Conservation (phyloP, 2,329 filamentous ascomycete genomes). For the Fusarium sp. region DNA sequence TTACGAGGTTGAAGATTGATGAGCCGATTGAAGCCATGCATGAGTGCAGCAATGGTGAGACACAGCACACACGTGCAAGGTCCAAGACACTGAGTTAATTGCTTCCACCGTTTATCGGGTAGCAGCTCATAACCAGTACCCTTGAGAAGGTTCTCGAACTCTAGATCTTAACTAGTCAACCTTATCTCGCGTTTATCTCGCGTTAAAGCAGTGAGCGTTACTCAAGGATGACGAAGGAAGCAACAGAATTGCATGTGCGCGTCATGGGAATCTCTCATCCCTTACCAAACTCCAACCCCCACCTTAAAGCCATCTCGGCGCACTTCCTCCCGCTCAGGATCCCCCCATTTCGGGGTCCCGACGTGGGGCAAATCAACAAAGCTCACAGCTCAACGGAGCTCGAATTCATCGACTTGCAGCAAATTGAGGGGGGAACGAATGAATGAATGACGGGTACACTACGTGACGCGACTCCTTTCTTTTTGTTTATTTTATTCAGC, state of each 20-base stretch:
- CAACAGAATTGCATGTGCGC: conserved; percentile 35
- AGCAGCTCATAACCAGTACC: neutral
- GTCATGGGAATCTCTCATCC: conserved; percentile 35
- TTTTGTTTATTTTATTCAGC: conserved; percentile 22
- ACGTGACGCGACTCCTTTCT: conserved; percentile 27
- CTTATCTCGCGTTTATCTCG: conserved; percentile 4
- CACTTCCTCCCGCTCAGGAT: conserved; percentile 18
- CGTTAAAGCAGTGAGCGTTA: neutral
- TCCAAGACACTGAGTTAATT: neutral
- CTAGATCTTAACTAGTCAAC: conserved; percentile 4
- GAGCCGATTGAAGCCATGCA: neutral
- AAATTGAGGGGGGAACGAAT: conserved; percentile 9
- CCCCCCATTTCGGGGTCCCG: conserved; percentile 12
- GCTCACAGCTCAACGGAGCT: conserved; percentile 7
- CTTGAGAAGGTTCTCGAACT: neutral
- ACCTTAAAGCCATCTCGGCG: conserved; percentile 29
- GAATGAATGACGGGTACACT: conserved; percentile 43
- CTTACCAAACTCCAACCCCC: conserved; percentile 27
- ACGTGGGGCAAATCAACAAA: conserved; percentile 20
- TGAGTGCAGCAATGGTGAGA: neutral
- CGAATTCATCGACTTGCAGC: conserved; percentile 18
- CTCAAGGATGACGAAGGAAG: neutral
- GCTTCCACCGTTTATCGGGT: neutral
- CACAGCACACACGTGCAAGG: neutral
- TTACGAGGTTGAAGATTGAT: conserved; percentile 21